phyloP scores from a whole-genome alignment of 768 basidiomycete species.

The Russula emetica region DNA sequence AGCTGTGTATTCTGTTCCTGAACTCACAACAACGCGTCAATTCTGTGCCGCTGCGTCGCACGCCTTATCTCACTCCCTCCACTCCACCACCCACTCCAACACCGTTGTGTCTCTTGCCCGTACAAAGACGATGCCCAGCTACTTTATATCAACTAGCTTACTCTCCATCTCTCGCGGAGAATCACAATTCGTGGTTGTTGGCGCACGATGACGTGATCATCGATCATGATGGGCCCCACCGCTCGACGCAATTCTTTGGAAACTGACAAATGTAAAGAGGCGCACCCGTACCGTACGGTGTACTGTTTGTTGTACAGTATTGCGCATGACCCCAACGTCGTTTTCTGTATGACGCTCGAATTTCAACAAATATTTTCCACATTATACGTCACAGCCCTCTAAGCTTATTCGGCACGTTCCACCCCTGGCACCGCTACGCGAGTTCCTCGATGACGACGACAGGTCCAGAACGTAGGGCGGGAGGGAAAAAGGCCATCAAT shows the following conservation, averaged over 20 bases:
- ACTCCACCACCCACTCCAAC: not conserved
- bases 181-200: not conserved
- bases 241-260: not conserved
- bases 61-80: not conserved
- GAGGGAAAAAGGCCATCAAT: not conserved
- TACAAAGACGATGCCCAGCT: not conserved
- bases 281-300: not conserved
- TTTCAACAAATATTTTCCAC: conserved; percentile 1
- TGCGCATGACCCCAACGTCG: not conserved
- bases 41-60: not conserved
- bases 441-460: not conserved
- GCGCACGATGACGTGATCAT: conserved; percentile 9
- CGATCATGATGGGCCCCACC: not conserved
- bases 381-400: not conserved
- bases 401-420: conserved; percentile 1
- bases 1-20: conserved; percentile 4
- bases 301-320: not conserved
- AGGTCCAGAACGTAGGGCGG: not conserved
- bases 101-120: not conserved
- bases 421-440: conserved; percentile 1
- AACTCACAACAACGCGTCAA: not conserved
- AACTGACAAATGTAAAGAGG: conserved; percentile 7
- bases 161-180: not conserved
- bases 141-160: too few relatives aligned
- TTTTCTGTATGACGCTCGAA: not conserved